phyloP scores from a whole-genome alignment of 768 basidiomycete species.

The Nidula microcarpa region DNA sequence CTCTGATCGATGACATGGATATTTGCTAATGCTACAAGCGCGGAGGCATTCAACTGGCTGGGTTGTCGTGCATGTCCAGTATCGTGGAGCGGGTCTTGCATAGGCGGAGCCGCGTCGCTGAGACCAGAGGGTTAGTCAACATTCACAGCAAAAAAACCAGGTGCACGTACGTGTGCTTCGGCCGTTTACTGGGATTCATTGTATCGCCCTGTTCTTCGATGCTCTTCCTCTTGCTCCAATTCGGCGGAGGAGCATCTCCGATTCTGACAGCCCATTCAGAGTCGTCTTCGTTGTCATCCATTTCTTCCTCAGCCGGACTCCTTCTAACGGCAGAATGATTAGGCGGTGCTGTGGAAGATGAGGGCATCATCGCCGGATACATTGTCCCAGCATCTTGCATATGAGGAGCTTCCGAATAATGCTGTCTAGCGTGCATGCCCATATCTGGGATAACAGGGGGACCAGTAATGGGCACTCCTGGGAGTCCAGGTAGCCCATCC shows the following conservation, averaged over 20 bases:
- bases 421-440: slow-evolving; percentile 4
- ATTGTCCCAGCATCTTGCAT: slow-evolving; percentile 12
- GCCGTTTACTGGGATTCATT: slow-evolving; percentile 35
- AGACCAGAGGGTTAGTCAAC: no score
- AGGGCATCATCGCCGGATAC: slow-evolving; percentile 15
- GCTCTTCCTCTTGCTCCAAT: slow-evolving; percentile 64
- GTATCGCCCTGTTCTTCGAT: slow-evolving; percentile 31
- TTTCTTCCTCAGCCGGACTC: slow-evolving; percentile 61
- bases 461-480: slow-evolving; percentile 9
- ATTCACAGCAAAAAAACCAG: not conserved
- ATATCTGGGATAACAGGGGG: not conserved
- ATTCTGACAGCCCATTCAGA: slow-evolving; percentile 66
- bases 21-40: slow-evolving; percentile 31
- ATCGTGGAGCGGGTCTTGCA: no score
- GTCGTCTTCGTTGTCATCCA: slow-evolving; percentile 56
- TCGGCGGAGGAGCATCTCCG: slow-evolving; percentile 59
- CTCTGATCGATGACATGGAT: slow-evolving; percentile 68
- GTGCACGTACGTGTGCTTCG: slow-evolving; percentile 35
- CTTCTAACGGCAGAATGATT: slow-evolving; percentile 29
- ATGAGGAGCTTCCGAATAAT: slow-evolving; percentile 8
- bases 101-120: no score
- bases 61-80: slow-evolving; percentile 4
- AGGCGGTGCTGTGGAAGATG: slow-evolving; percentile 17
- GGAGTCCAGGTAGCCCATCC: slow-evolving; percentile 12
- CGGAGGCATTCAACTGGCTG: slow-evolving; percentile 20